Percentiles rank a stretch among this genome's conserved stretches.
Evolutionary conservation across 108 stramenopile species (phyloP).

Genomic region (Ochromonas danica): DNA sequence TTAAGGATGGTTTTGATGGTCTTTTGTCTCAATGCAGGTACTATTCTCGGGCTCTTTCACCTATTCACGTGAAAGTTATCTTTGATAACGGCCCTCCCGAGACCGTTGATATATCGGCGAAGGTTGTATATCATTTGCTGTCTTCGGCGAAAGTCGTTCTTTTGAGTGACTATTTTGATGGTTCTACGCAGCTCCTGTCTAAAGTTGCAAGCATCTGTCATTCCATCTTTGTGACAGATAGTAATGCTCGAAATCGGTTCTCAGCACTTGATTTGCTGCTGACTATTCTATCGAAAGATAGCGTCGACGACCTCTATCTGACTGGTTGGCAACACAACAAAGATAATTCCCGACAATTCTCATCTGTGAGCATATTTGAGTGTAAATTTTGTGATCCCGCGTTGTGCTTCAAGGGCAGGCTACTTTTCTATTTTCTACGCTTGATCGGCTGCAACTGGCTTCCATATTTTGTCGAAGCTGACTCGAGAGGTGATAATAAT

Average conservation of each 20-base stretch:
- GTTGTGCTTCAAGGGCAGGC: too few relatives aligned
- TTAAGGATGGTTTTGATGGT: constrained; percentile 53
- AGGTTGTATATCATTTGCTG: neutral
- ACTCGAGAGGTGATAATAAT: too few relatives aligned
- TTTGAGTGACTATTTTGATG: neutral
- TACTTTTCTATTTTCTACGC: neutral
- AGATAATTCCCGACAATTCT: too few relatives aligned
- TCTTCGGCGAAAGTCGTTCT: neutral
- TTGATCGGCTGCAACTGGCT: neutral
- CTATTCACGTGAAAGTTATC: constrained; percentile 61
- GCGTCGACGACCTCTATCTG: too few relatives aligned
- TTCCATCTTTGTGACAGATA: constrained; percentile 3
- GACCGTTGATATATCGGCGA: neutral
- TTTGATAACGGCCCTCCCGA: constrained; percentile 62
- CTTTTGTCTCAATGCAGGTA: constrained; percentile 52
- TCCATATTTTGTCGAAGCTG: too few relatives aligned
- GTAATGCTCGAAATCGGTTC: neutral
- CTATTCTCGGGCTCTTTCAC: constrained; percentile 58
- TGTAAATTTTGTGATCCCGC: too few relatives aligned
- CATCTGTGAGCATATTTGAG: too few relatives aligned
- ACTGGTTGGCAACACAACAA: too few relatives aligned
- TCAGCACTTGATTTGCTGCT: neutral
- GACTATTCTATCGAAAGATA: too few relatives aligned
- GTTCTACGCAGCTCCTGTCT: neutral
- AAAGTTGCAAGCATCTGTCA: neutral